Conservation (phyloP, 257 asterid species). For the Buddleja alternifolia region DNA sequence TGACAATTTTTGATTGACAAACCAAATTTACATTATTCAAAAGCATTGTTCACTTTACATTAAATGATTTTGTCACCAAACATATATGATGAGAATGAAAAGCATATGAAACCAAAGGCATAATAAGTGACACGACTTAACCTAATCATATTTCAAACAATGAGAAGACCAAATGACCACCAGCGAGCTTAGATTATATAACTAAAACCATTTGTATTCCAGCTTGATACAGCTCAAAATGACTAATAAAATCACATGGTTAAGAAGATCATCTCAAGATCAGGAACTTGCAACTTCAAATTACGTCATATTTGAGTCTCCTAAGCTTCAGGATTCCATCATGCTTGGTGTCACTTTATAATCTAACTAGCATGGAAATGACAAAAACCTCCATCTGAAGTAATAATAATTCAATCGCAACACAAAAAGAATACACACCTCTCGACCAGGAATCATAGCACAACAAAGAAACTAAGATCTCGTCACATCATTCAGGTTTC, state of each 20-base stretch:
- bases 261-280: background rate
- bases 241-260: background rate
- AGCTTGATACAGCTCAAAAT: background rate
- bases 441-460: background rate
- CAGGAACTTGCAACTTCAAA: background rate
- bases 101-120: slow-evolving; percentile 8
- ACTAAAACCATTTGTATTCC: background rate
- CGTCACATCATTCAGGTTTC: background rate
- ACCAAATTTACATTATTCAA: background rate
- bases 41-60: background rate
- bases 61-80: background rate
- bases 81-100: too few relatives aligned
- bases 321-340: background rate
- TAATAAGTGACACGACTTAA: background rate
- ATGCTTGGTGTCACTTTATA: background rate
- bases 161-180: background rate
- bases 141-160: slow-evolving; percentile 4
- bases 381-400: background rate
- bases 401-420: background rate
- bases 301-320: background rate
- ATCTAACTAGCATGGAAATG: background rate
- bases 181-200: background rate
- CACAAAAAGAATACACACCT: background rate
- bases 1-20: background rate
- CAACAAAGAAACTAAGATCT: background rate